phyloP scores from a whole-genome alignment of 192 early-diverging fungal species.

The Umbelopsis sp. region DNA sequence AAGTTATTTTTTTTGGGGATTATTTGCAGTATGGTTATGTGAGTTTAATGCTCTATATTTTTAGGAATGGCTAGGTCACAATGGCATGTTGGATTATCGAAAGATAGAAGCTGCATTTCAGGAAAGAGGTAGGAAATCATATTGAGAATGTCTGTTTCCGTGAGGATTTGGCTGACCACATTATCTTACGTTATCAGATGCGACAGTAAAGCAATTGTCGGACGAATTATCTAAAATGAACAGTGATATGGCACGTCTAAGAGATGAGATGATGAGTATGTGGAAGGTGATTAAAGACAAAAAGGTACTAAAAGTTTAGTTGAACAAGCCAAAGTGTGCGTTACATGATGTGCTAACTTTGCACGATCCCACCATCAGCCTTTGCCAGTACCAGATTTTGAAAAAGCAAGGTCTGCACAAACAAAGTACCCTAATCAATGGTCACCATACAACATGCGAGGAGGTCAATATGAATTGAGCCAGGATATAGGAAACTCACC shows the following conservation, averaged over 20 bases:
- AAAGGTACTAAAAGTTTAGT: constrained; percentile 28
- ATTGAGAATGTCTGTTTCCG: background rate
- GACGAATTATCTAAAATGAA: constrained; percentile 44
- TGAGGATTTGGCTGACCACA: background rate
- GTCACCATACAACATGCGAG: constrained; percentile 10
- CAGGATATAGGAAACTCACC: background rate
- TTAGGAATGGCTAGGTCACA: constrained; percentile 45
- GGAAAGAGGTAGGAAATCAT: constrained; percentile 41
- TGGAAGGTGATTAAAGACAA: constrained; percentile 48
- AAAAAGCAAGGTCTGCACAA: background rate
- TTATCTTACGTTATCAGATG: constrained; percentile 19
- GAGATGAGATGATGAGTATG: constrained; percentile 42
- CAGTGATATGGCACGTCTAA: constrained; percentile 41
- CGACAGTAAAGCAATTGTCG: constrained; percentile 37
- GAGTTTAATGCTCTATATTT: background rate
- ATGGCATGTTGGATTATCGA: constrained; percentile 49
- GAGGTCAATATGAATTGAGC: background rate
- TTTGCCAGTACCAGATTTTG: constrained; percentile 3
- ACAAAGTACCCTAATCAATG: background rate
- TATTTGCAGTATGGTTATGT: background rate
- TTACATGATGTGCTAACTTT: background rate
- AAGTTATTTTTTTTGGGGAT: constrained; percentile 12
- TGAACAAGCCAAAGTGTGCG: too few species aligned
- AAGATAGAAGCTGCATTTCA: constrained; percentile 50
- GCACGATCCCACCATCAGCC: background rate